Base-by-base conservation (phyloP, 371 early-diverging fungal species). In the Fennellomyces sp. region DNA sequence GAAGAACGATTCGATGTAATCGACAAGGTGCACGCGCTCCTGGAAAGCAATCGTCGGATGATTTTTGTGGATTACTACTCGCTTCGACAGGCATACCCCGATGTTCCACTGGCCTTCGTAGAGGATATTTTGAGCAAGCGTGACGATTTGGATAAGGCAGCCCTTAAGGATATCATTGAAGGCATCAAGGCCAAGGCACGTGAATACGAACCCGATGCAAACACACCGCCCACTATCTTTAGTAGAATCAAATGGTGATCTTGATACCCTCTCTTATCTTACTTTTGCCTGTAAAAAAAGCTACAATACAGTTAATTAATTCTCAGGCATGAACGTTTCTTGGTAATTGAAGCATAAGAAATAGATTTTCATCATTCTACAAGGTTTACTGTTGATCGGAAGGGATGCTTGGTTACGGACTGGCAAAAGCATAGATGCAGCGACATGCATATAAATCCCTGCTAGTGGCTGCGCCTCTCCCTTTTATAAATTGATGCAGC, bases 101-200 rank as follows among this genome's bases (percentile, higher is more conserved):
- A 96, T 69, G 72, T 94, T 17, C 94, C 95, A 3, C 49, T 93
- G 2, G 76, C 82, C 2, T 87, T 92, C 66, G 79, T 94, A 3
- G 94, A 94, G 66, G 87, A 88, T 60, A 72, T 95, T 29, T 63
- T 96, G 29, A 65, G 70, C 52, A 88, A 86, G 60, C 75, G 94
- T 26, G 93, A 91, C 63, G 94, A 95, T 70, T 58, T 94, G 65
- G 92, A 92, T 48, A 83, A 86, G 63, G 65, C 85, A 1, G 77
- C 80, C 21, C 68, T 90, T 30, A 89, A 87, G 57, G 93, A 93
- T 59, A 81, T 93, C 39, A 88, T 94, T 85, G 93, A 92, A 59
- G 84, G 80, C 19, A 85, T 89, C 60, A 77, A 81, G 60, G 81
- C 78, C 17, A 93, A 89, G 61, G 86, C 85, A 33, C 75, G 85